Base-by-base conservation (phyloP, 768 basidiomycete genomes). In the Sarcodon sp. region DNA sequence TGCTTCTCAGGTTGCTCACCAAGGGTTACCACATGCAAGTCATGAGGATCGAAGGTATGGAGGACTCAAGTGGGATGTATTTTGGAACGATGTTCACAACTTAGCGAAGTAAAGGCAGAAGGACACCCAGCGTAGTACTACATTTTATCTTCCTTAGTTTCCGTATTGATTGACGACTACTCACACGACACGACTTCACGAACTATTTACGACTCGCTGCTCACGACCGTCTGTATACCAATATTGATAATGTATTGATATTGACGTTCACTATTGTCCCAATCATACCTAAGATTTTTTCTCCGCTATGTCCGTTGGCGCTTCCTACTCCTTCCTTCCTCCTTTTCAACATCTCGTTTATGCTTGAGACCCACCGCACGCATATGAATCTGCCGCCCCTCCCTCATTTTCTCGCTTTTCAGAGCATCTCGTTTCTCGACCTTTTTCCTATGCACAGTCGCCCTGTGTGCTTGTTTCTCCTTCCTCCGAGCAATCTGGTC, bases 401-500 rank as follows among this genome's bases (percentile, higher is more conserved):
- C 85, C 61, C 72, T 87, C 32, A 80, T 80, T 61, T 82, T 88
- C 53, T 85, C 82, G 1, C 54, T 61, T 55, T 75, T 77, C 59
- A 60, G 65, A 43, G 64, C 72, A 54, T 83, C 83, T 53, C 78
- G 77, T 64, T 82, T 86, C 55, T 76, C 84, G 8, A 77, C 63
- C 66, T 80, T 86, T 70, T 87, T 88, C 55, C 70, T 64, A 57
- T 81, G 76, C 55, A 69, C 78, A 33, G 66, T 76, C 51, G 76
- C 77, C 64, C 81, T 73, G 68, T 83, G 87, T n/a, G 69, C 73
- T 67, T 98, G 87, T 71, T 92, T 96, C 62, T 83, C 88, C 57
- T 76, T 81, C 59, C 93, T 68, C 58, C 80, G 70, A 38, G 62
- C 68, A 1, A 89, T 73, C 66, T 94, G 87, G 58, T 93, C 92